A percentile compares a stretch with the other conserved stretches of the same genome.
These are phyloP conservation scores for Cajanus cajan DNA, from an alignment of 306 rosid species.

Conservation along the genomic window DNA sequence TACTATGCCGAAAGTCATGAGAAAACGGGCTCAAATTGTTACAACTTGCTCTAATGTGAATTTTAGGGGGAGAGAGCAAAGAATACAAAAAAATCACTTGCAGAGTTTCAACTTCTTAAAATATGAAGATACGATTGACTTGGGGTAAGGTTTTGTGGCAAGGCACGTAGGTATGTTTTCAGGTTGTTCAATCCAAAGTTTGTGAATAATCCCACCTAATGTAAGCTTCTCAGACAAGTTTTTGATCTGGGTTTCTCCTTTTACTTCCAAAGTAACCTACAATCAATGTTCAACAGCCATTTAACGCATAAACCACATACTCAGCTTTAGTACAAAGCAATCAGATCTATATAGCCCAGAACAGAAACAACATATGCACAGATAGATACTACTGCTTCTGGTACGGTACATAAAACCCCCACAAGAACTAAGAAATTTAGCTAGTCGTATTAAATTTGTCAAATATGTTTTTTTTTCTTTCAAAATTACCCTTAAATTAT, in stretches of 20 bases:
- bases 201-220: slow-evolving; percentile 62
- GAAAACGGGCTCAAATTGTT: neutral
- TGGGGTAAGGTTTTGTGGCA: slow-evolving; percentile 86
- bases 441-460: neutral
- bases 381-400: neutral
- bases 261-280: slow-evolving; percentile 84
- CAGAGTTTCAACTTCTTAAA: slow-evolving; percentile 85
- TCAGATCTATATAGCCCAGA: neutral
- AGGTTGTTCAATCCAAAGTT: slow-evolving; percentile 84
- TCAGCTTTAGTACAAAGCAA: neutral
- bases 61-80: neutral
- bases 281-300: neutral
- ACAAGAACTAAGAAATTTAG: neutral
- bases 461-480: neutral
- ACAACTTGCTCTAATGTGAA: neutral
- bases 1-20: neutral
- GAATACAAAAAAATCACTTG: slow-evolving; percentile 46
- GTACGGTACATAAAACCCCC: neutral
- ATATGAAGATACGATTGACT: slow-evolving; percentile 53
- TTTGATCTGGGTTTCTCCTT: slow-evolving; percentile 69
- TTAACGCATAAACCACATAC: neutral
- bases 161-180: slow-evolving; percentile 80
- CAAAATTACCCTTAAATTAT: neutral
- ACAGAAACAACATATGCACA: neutral
- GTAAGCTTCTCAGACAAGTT: slow-evolving; percentile 72